Evolutionary conservation across 352 stramenopile genomes (phyloP), one percentile per base, ranked within the genome.

Genomic region (Phytophthora vignae): DNA sequence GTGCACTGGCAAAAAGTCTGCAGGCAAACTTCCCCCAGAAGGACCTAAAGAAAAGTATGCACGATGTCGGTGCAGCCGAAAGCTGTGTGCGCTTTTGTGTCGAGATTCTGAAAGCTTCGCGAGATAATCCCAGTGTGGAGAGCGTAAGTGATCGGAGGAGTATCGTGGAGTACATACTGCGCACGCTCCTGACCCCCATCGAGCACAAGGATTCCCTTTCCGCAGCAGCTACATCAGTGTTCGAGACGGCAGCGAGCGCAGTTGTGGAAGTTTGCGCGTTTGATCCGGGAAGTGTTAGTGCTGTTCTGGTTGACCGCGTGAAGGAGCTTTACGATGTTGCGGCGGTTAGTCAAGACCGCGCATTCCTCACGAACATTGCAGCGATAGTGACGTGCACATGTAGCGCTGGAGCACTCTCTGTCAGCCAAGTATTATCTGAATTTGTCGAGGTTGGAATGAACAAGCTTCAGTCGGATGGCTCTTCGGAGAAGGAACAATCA

Each of bases 61-160:
- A 33, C 19, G 78, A 84, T 55, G 53, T 59, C 1, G 67, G 67
- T 8, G 71, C 73, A 31, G 79, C 81, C 25, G 77, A 85, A 69
- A 85, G 77, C 19, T 91, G 78, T 60, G 58, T 92, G 12, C 64
- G 61, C 10, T 93, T 93, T 46, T 87, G 86, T 52, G 61, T 90
- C 17, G 42, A 72, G 11, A 81, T 90, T 27, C 67, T 88, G 49
- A 84, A 81, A 55, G 66, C 63, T 19, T 64, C 33, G 36, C 42
- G 22, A 40, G 10, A 64, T 10, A 55, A 50, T 17, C 53, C 55
- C 19, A 64, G 58, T n/a, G 44, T 74, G 57, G 65, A 76, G 4
- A 48, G 78, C 36, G 52, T 6, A 9, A 58, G 69, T 17, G 79
- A 86, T 2, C 59, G 76, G 9, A 71, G 56, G 10, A 56, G 70